These are phyloP conservation scores for Phytophthora multivora DNA, from an alignment of 352 stramenopile genomes.

Conservation along the genomic window DNA sequence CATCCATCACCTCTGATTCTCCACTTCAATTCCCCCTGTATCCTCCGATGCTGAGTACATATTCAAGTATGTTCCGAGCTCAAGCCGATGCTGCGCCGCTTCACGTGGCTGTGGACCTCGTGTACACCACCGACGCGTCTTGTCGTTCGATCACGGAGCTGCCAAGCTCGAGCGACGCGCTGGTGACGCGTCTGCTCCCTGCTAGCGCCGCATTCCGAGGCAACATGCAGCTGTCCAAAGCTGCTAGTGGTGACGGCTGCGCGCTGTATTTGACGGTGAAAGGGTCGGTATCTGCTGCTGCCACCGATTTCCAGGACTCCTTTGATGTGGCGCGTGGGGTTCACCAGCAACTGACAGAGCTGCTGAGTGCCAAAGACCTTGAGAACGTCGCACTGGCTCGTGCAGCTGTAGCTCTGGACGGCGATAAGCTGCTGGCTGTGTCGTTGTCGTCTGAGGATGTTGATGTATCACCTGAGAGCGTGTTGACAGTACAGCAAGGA, in stretches of 20 bases:
- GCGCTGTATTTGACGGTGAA: conserved; percentile 42
- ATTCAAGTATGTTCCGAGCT: conserved; percentile 24
- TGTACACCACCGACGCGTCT: conserved; percentile 35
- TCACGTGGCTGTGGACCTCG: conserved; percentile 32
- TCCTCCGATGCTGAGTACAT: conserved; percentile 4
- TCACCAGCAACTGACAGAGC: conserved; percentile 28
- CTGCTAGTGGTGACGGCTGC: conserved; percentile 36
- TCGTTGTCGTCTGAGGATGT: conserved; percentile 18
- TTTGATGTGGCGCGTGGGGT: conserved; percentile 32
- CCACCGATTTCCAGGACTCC: conserved; percentile 13
- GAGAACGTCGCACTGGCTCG: conserved; percentile 29
- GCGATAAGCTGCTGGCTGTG: conserved; percentile 32
- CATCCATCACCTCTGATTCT: conserved; percentile 26
- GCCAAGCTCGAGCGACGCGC: conserved; percentile 25
- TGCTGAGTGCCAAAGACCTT: conserved; percentile 25
- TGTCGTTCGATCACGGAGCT: conserved; percentile 28
- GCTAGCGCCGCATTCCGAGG: conserved; percentile 30
- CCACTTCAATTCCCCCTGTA: conserved; percentile 24
- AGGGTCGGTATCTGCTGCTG: conserved; percentile 12
- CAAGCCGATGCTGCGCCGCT: conserved; percentile 9
- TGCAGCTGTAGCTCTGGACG: conserved; percentile 19
- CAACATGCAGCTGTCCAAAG: conserved; percentile 46
- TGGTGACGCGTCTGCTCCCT: conserved; percentile 30
- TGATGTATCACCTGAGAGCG: conserved; percentile 9
- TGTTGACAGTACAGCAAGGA: conserved; percentile 36